phyloP scores from a whole-genome alignment of 2,329 filamentous ascomycete genomes.

The Penicillium brevicompactum region DNA sequence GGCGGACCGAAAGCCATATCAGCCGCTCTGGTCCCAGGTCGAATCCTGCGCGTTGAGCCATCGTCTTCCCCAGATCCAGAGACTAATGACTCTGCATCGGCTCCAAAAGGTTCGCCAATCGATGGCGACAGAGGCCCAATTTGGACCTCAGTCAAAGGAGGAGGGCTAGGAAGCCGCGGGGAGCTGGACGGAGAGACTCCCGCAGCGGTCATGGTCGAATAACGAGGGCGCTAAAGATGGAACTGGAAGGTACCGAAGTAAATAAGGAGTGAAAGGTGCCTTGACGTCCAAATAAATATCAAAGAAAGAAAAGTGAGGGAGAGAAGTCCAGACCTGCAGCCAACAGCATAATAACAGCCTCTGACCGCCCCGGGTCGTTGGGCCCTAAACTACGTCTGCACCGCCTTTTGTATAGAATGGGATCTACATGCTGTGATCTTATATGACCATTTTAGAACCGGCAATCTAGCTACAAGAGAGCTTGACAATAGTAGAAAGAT shows the following conservation, averaged over 20 bases:
- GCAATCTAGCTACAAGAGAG: neutral
- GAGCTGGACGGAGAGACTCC: constrained; percentile 67
- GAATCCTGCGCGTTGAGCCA: constrained; percentile 80
- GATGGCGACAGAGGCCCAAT: constrained; percentile 77
- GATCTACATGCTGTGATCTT: neutral
- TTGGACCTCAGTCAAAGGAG: constrained; percentile 92
- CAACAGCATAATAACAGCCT: constrained; percentile 19
- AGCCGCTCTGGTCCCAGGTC: constrained; percentile 85
- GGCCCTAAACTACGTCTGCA: neutral
- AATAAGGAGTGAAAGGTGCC: constrained; percentile 21
- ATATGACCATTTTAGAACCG: neutral
- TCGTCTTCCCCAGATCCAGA: constrained; percentile 63
- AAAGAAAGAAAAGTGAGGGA: constrained; percentile 17
- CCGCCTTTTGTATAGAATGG: neutral
- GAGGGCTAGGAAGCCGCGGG: constrained; percentile 90
- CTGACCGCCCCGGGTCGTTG: constrained; percentile 34
- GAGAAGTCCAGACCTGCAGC: constrained; percentile 17
- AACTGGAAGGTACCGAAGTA: constrained; percentile 15
- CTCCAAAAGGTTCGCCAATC: constrained; percentile 60
- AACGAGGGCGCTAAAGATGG: constrained; percentile 12
- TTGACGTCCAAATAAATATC: constrained; percentile 11
- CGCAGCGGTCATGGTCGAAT: constrained; percentile 45
- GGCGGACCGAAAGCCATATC: constrained; percentile 94
- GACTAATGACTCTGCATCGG: constrained; percentile 59
- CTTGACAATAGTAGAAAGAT: too few relatives aligned